phyloP scores from a whole-genome alignment of 768 basidiomycete species.

The Lentinula raphanica region DNA sequence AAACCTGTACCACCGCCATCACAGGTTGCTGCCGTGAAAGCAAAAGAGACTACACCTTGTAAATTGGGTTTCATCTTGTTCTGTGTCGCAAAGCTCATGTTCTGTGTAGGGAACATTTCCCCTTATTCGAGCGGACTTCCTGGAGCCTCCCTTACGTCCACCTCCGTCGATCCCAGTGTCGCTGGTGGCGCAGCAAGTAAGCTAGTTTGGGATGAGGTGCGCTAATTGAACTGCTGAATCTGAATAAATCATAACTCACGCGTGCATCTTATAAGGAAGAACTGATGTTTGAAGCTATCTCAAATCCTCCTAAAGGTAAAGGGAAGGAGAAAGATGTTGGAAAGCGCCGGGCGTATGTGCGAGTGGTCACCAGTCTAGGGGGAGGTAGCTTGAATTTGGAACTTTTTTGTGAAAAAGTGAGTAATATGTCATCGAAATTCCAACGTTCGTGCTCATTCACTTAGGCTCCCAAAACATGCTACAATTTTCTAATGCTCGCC shows the following conservation, averaged over 20 bases:
- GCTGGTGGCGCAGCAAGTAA: conserved; percentile 51
- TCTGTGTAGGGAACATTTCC: conserved; percentile 72
- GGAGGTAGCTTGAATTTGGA: conserved; percentile 78
- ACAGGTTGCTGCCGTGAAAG: conserved; percentile 32
- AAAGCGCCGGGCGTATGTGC: conserved; percentile 88
- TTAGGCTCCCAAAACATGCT: conserved; percentile 96
- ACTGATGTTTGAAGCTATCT: conserved; percentile 94
- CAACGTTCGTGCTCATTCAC: neutral
- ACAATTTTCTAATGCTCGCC: conserved; percentile 96
- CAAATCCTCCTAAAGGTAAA: conserved; percentile 74
- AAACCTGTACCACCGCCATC: conserved; percentile 29
- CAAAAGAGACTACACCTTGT: conserved; percentile 67
- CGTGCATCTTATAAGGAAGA: conserved; percentile 60
- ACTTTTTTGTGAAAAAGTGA: conserved; percentile 83
- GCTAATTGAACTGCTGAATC: conserved; percentile 9
- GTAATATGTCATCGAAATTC: conserved; percentile 2
- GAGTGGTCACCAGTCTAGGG: conserved; percentile 93
- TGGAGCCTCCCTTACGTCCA: conserved; percentile 92
- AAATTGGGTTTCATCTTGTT: conserved; percentile 16
- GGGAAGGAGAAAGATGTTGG: conserved; percentile 92
- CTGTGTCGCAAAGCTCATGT: neutral
- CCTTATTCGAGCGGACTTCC: conserved; percentile 86
- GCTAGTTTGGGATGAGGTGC: conserved; percentile 90
- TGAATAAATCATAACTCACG: neutral
- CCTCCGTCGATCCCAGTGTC: conserved; percentile 76